A percentile compares a stretch with the other conserved stretches of the same genome.
phyloP scores from a whole-genome alignment of 768 basidiomycete species.

The Tulasnella sp. region DNA sequence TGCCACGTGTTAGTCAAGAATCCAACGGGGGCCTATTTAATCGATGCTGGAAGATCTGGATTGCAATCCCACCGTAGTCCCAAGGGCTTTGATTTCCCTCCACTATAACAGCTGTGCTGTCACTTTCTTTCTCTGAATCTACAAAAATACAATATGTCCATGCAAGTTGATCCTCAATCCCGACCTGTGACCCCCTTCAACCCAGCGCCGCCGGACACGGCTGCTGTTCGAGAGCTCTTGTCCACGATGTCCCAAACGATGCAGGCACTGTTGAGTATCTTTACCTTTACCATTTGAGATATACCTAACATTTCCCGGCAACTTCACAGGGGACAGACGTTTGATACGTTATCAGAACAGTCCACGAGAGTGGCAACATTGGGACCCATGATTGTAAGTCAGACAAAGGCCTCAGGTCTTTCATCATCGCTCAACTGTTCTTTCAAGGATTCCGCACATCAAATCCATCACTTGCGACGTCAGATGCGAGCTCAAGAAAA shows the following conservation, averaged over 20 bases:
- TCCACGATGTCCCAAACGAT: slow-evolving; percentile 36
- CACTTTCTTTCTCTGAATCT: too few species aligned
- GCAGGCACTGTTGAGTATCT: slow-evolving; percentile 23
- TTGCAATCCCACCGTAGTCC: too few species aligned
- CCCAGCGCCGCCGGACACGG: too few species aligned
- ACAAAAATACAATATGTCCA: too few species aligned
- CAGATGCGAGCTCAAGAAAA: slow-evolving; percentile 25
- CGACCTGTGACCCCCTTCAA: too few species aligned
- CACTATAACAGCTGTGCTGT: too few species aligned
- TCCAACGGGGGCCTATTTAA: too few species aligned
- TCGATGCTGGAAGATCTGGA: too few species aligned
- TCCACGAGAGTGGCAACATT: slow-evolving; percentile 33
- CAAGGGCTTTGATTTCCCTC: too few species aligned
- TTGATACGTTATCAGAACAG: slow-evolving; percentile 37
- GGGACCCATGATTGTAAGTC: slow-evolving; percentile 33
- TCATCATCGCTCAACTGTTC: neutral
- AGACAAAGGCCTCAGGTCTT: neutral
- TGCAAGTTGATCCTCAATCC: too few species aligned
- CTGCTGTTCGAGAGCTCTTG: slow-evolving; percentile 35
- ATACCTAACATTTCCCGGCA: neutral
- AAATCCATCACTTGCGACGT: slow-evolving; percentile 33
- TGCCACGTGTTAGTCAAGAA: too few species aligned
- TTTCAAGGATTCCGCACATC: slow-evolving; percentile 15
- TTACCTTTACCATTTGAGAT: neutral
- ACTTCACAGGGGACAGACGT: slow-evolving; percentile 25